Percentiles rank a stretch among this genome's conserved stretches.
Conservation (phyloP, 345 rosid species). For the Nephelium lappaceum region DNA sequence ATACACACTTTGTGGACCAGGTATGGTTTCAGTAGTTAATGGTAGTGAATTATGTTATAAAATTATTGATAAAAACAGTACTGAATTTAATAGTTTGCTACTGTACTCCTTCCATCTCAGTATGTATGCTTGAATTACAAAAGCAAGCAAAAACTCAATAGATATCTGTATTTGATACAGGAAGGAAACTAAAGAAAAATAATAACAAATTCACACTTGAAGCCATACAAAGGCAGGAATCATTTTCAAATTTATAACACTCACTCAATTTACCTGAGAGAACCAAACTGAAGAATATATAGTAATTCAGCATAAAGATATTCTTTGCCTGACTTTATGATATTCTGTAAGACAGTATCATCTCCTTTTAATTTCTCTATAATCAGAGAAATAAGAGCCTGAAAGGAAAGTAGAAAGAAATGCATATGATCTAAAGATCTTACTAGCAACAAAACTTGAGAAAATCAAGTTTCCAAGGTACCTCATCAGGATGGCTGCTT, state of each 20-base stretch:
- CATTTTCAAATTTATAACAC: neutral
- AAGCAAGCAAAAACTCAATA: neutral
- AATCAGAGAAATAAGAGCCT: constrained; percentile 62
- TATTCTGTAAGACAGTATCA: constrained; percentile 52
- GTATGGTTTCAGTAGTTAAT: neutral
- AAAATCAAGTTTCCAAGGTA: constrained; percentile 22
- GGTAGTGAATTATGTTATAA: neutral
- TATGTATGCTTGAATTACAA: neutral
- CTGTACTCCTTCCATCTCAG: neutral
- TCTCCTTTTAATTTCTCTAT: constrained; percentile 67
- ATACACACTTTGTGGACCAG: neutral
- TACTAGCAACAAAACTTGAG: neutral
- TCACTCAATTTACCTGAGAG: constrained; percentile 39
- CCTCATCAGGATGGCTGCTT: constrained; percentile 49
- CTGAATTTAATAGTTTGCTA: neutral
- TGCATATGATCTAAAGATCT: constrained; percentile 2
- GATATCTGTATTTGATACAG: neutral
- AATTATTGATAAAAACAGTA: neutral
- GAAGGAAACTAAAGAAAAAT: neutral
- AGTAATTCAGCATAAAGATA: constrained; percentile 80
- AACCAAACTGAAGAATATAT: constrained; percentile 62
- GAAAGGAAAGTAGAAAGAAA: constrained; percentile 22
- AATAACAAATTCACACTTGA: neutral
- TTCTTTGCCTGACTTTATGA: constrained; percentile 79
- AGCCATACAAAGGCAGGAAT: neutral